phyloP scores from a whole-genome alignment of 371 early-diverging fungal genomes.

The Mortierella sp. region DNA sequence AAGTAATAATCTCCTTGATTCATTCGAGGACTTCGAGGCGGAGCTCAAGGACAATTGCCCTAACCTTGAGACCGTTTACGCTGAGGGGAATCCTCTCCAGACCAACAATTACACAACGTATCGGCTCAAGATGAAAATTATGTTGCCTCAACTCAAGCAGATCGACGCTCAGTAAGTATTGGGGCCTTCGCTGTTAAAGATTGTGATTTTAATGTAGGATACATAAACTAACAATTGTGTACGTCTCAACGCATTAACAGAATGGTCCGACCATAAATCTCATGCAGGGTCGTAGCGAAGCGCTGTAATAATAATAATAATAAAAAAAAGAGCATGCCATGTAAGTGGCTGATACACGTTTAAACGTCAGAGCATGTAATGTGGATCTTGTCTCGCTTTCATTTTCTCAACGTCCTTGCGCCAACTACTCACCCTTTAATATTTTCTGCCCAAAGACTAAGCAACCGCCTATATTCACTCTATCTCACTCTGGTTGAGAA shows the following conservation, averaged over 20 bases:
- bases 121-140: constrained; percentile 87
- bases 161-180: constrained; percentile 83
- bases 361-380: too few relatives aligned
- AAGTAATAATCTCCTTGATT: constrained; percentile 83
- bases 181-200: background rate
- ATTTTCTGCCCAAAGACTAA: too few relatives aligned
- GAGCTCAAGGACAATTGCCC: constrained; percentile 73
- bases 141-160: constrained; percentile 89
- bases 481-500: too few relatives aligned
- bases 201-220: background rate
- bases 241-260: background rate
- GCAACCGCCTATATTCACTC: too few relatives aligned
- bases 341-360: too few relatives aligned
- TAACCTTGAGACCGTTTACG: constrained; percentile 87
- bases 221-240: background rate
- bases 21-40: constrained; percentile 82
- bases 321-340: too few relatives aligned
- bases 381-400: too few relatives aligned
- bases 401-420: too few relatives aligned
- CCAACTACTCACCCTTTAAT: too few relatives aligned
- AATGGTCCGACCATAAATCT: constrained; percentile 13
- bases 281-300: too few relatives aligned
- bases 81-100: constrained; percentile 97
- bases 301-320: too few relatives aligned
- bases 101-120: constrained; percentile 81